Evolutionary conservation across 2,329 filamentous ascomycete species (phyloP), one percentile per base, ranked within the genome.

Genomic region (Botryotinia globosa): DNA sequence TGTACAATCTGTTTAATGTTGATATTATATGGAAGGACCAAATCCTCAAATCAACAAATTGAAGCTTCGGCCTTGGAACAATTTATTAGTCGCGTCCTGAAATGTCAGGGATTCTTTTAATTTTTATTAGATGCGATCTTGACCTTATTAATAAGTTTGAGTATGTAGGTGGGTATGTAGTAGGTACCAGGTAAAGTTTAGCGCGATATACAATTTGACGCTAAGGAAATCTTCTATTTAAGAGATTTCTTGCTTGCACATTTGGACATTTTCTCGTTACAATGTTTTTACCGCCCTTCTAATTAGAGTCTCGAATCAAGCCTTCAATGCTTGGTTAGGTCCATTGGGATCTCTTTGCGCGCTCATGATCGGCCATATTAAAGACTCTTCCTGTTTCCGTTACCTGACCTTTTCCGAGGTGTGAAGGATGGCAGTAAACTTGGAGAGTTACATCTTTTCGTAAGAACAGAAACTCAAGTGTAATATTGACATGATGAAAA

Each of bases 231-330:
- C 66, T 73, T 72, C 68, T 34, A 61, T 37, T 64, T 72, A 71
- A 72, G 34, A 68, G 63, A 74, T 32, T 65, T 72, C 71, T 32
- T 72, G 34, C n/a, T 14, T 39, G 32, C 58, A 54, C 65, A 8
- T 65, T 64, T 25, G 1, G 25, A 71, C 32, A 61, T 73, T 74
- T 74, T 75, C 75, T 66, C 32, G 58, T 66, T 73, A 71, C 87
- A 86, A 93, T 93, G 90, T 93, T 89, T 71, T 71, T 65, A 89
- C 86, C 82, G 90, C 91, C 94, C 91, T 92, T 91, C 89, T 92
- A 93, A 92, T 95, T 98, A 98, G 96, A 99, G 96, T 99, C 96
- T 97, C 95, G 94, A 92, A 92, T 90, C 90, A 92, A 90, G 92
- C 89, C 83, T 82, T 94, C 93, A 93, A 88, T 98, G 89, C 92